Evolutionary conservation across 2,329 filamentous ascomycete genomes (phyloP), one percentile per base, ranked within the genome.

Genomic region (Alternaria viburni): DNA sequence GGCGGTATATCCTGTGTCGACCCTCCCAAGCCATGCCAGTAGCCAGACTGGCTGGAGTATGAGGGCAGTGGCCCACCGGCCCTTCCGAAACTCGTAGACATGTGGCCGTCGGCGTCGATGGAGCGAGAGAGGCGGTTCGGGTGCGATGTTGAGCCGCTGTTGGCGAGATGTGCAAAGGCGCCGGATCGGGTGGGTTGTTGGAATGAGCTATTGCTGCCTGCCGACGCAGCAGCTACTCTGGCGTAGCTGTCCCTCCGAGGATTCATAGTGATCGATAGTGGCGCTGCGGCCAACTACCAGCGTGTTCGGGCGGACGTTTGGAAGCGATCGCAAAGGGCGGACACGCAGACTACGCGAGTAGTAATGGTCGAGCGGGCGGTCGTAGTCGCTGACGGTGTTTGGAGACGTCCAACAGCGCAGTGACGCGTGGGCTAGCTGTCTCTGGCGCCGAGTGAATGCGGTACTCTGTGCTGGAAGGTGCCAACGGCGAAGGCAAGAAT

Each of bases 181-280:
- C 80, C 81, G 55, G 77, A 72, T 58, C 78, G 77, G 61, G 76
- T 69, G 47, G 76, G 77, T 36, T 69, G 71, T 46, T 77, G 71
- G 64, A 76, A 72, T 66, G 64, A 78, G 69, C 64, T 81, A 54
- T 64, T 71, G 66, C 65, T 74, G 57, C 64, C 72, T 59, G 70
- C 67, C 69, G 82, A 83, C 43, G 86, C 87, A 57, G 86, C 86
- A 25, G 87, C 88, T 70, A 88, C 87, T 80, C 89, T 89, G 55
- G 88, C 89, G 45, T 86, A 86, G 68, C 87, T 70, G 47, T 66
- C 65, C 23, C 65, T 52, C 17, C 65, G 65, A 57, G 65, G 61
- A 21, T 65, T 71, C 56, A 69, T 68, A 41, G 46, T 50, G 49
- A 44, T 57, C 36, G 58, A 54, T 47, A 44, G 59, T 61, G 57